Base-by-base conservation (phyloP, 73 alveolate species). In the Paramecium octaurelia region DNA sequence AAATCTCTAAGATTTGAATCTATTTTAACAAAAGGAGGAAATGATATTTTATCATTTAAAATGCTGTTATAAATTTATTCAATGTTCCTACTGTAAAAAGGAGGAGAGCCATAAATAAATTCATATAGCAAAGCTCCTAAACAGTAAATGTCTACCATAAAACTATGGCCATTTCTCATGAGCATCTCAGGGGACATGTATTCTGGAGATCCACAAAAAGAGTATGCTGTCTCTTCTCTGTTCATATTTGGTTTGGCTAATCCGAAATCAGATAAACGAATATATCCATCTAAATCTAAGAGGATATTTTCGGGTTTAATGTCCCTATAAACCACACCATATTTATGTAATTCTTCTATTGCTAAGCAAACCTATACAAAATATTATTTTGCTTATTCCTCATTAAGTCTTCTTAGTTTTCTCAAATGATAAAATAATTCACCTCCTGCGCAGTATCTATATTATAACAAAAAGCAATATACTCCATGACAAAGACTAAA, bases 131-230 rank as follows among this genome's bases (percentile, higher is more conserved):
- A 89, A 21, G 96, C 95, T 1, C 99, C 99, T 20, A 97, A 86
- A 23, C 97, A 89, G 87, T 96, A 97, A 38, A 95, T 95, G 75
- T 97, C 99, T 38, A 96, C 96, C 80, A 86, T 70, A 58, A 38
- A 60, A 36, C 93, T 86, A 83, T 96, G 98, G 11, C 97, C 97
- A 18, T 93, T 86, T 7, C 98, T 94, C 31, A 88, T 12, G 2
- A 97, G 93, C 98, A 97, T 96, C 88, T 97, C 99, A 4, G 99
- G 99, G 57, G 97, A 77, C 98, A 97, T 96, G 80, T 97, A 97
- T 88, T 96, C 97, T 12, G 99, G 99, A 12, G 99, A 96, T 8
- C 99, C 99, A 86, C 99, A 97, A 86, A 96, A 97, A 44, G 97
- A 88, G 75, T 93, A 80, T 35, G 93, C 90, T 23, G 80, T 76